Evolutionary conservation across 225 moss, liverwort and hornwort genomes (phyloP), one percentile per base, ranked within the genome.

Genomic region (Antitrichia curtipendula): DNA sequence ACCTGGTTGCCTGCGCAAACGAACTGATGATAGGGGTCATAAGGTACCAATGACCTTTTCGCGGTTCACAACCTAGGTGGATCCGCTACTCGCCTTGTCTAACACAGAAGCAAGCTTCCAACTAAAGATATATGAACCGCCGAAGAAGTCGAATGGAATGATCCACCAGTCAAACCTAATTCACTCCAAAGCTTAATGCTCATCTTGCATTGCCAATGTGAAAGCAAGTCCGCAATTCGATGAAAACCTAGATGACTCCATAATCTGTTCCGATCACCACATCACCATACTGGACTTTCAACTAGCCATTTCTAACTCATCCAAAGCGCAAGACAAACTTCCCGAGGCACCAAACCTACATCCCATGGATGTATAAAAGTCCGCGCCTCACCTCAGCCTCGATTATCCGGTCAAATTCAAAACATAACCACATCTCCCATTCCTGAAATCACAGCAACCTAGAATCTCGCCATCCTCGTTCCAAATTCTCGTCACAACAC

Each of bases 231-330:
- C 62, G 28, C 49, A n/a, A 85, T 82, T 88, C 57, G 18, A 65
- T 20, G 50, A 86, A 90, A 87, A 91, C 88, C 90, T 88, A 90
- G 78, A 88, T 34, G 14, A 82, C 74, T 41, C 70, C 36, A 56
- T 27, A 38, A 64, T 72, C 85, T 82, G 68, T 61, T 68, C 66
- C 81, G 73, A 87, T 88, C 82, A 73, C 49, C 81, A 63, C 78
- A 71, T 20, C 88, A 52, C n/a, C 89, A 71, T 71, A 41, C 85
- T 81, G 40, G 59, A 31, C 58, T 36, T 78, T 54, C 57, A 38
- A 81, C 80, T 73, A 84, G 82, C 43, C 78, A 75, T 82, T 23
- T 91, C 88, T 82, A 90, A 87, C 50, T 52, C 89, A 80, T 75
- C 82, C 69, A 87, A 84, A 61, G 64, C 61, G n/a, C 2, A 24